Evolutionary conservation across 495 filamentous ascomycete genomes (phyloP).

Genomic region (Xylaria venustula): DNA sequence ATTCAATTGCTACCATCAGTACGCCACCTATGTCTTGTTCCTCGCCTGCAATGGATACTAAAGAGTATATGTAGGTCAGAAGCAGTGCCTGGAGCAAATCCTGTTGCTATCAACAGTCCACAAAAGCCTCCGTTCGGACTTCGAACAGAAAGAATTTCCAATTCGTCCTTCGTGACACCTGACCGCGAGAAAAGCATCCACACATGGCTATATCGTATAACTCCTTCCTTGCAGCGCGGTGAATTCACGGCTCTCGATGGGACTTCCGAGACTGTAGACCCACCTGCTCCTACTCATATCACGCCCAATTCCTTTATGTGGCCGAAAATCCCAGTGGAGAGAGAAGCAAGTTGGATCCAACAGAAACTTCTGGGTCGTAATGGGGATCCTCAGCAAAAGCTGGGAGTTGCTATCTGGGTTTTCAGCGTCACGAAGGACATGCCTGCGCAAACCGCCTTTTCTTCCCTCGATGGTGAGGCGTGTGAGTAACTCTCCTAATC

Average conservation of each 20-base stretch:
- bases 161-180: slow-evolving; percentile 70
- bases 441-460: slow-evolving; percentile 60
- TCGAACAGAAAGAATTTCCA: slow-evolving; percentile 73
- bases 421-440: slow-evolving; percentile 66
- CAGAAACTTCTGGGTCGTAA: slow-evolving; percentile 72
- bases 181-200: slow-evolving; percentile 62
- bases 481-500: too few species aligned
- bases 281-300: slow-evolving; percentile 38
- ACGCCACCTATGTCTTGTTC: neutral
- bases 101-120: slow-evolving; percentile 62
- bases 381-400: slow-evolving; percentile 64
- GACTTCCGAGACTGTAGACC: neutral
- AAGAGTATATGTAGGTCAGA: slow-evolving; percentile 37
- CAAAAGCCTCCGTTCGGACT: slow-evolving; percentile 67
- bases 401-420: slow-evolving; percentile 62
- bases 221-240: slow-evolving; percentile 63
- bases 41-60: neutral
- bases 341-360: slow-evolving; percentile 49
- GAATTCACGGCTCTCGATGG: slow-evolving; percentile 49
- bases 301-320: slow-evolving; percentile 44
- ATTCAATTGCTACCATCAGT: slow-evolving; percentile 36
- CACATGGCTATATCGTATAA: slow-evolving; percentile 70
- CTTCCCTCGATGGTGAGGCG: slow-evolving; percentile 68
- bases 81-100: slow-evolving; percentile 19
- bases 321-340: slow-evolving; percentile 38